Percentiles rank a stretch among this genome's conserved stretches.
Evolutionary conservation across 768 basidiomycete genomes (phyloP).

Genomic region (Cystobasidium onofrii): DNA sequence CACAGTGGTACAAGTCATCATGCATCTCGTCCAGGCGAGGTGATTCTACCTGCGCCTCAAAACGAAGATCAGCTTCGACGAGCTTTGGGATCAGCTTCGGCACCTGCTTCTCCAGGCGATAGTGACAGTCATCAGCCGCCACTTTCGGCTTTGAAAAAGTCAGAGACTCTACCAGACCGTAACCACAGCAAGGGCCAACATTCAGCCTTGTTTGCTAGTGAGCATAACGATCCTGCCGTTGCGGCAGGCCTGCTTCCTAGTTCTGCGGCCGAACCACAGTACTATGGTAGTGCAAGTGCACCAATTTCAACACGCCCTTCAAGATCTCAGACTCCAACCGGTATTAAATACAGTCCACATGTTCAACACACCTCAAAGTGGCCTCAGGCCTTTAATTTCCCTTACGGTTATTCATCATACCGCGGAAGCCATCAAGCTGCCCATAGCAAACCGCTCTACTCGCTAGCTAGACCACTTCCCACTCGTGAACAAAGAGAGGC

Average conservation of each 20-base stretch:
- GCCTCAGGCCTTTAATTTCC: neutral
- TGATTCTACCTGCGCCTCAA: neutral
- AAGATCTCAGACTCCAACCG: neutral
- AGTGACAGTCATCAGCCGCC: neutral
- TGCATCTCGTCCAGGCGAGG: neutral
- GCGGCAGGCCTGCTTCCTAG: neutral
- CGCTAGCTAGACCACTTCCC: constrained; percentile 23
- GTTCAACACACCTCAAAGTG: neutral
- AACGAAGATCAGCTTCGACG: neutral
- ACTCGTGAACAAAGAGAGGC: constrained; percentile 19
- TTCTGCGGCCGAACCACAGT: neutral
- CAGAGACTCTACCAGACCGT: neutral
- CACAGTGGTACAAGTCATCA: neutral
- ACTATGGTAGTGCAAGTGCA: neutral
- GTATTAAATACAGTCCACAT: neutral
- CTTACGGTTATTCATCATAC: neutral
- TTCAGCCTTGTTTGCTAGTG: neutral
- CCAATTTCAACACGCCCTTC: neutral
- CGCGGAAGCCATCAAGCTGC: constrained; percentile 2
- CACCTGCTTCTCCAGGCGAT: neutral
- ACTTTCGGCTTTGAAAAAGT: neutral
- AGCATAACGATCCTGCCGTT: neutral
- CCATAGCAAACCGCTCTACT: constrained; percentile 14
- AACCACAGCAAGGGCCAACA: neutral
- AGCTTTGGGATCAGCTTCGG: neutral